Evolutionary conservation across 2,329 filamentous ascomycete genomes (phyloP).

Genomic region (Pseudonectria foliicola): DNA sequence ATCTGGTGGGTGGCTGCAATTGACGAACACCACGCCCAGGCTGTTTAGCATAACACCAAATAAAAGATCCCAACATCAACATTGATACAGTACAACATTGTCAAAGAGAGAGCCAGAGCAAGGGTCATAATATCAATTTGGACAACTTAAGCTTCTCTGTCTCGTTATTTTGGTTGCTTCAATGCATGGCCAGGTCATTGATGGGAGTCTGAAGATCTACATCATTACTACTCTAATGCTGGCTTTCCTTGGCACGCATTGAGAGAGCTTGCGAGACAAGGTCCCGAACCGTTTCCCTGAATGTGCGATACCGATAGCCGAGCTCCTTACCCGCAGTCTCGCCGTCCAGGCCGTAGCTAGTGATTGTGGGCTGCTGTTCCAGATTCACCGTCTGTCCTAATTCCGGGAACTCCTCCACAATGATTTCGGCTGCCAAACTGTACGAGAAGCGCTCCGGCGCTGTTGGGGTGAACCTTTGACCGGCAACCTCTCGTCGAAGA

Average conservation of each 20-base stretch:
- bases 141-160: no score
- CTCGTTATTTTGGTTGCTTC: no score
- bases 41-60: no score
- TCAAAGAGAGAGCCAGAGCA: no score
- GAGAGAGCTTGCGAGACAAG: conserved; percentile 23
- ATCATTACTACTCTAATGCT: no score
- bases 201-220: no score
- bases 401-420: conserved; percentile 33
- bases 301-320: conserved; percentile 29
- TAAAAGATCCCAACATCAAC: no score
- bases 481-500: conserved; percentile 27
- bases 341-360: conserved; percentile 36
- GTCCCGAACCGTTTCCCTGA: conserved; percentile 30
- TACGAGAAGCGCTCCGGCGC: conserved; percentile 40
- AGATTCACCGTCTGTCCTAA: conserved; percentile 22
- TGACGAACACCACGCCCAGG: no score
- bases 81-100: no score
- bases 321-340: conserved; percentile 32
- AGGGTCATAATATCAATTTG: no score
- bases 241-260: background rate
- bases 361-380: conserved; percentile 29
- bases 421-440: conserved; percentile 34
- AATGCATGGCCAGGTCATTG: no score
- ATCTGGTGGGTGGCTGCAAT: no score
- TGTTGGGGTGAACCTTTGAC: conserved; percentile 33